Conservation (phyloP, 2,329 filamentous ascomycete species). For the Alternaria sp. region DNA sequence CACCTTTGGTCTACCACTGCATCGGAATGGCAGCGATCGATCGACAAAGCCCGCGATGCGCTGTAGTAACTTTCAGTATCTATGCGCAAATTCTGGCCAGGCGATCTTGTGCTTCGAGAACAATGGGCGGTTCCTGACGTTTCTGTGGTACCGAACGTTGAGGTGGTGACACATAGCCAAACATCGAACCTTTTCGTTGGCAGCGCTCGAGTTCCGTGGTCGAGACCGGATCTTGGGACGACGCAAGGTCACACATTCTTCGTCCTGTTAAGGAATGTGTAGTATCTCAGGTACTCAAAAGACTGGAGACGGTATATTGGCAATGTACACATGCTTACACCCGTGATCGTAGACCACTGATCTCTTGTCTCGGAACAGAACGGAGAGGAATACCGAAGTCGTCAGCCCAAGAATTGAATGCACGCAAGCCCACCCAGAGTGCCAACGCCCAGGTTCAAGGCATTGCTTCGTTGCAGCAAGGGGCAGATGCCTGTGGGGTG, state of each 20-base stretch:
- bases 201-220: not conserved
- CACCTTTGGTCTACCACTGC: not conserved
- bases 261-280: not conserved
- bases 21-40: not conserved
- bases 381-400: not conserved
- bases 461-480: not conserved
- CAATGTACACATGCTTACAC: not conserved
- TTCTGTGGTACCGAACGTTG: constrained; percentile 2
- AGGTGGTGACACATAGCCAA: not conserved
- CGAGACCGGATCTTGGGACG: not conserved
- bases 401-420: not conserved
- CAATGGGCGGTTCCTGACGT: not conserved
- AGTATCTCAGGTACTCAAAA: not conserved
- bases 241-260: not conserved
- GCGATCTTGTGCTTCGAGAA: not conserved
- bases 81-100: not conserved
- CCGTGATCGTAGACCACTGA: not conserved
- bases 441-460: not conserved
- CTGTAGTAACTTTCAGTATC: not conserved
- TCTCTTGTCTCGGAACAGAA: not conserved
- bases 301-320: not conserved
- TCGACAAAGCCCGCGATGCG: not conserved
- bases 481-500: not conserved
- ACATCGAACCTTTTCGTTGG: not conserved
- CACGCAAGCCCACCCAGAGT: not conserved